Percentiles rank a stretch among this genome's conserved stretches.
Evolutionary conservation across 768 basidiomycete species (phyloP).

Genomic region (Gelatoporia subvermispora): DNA sequence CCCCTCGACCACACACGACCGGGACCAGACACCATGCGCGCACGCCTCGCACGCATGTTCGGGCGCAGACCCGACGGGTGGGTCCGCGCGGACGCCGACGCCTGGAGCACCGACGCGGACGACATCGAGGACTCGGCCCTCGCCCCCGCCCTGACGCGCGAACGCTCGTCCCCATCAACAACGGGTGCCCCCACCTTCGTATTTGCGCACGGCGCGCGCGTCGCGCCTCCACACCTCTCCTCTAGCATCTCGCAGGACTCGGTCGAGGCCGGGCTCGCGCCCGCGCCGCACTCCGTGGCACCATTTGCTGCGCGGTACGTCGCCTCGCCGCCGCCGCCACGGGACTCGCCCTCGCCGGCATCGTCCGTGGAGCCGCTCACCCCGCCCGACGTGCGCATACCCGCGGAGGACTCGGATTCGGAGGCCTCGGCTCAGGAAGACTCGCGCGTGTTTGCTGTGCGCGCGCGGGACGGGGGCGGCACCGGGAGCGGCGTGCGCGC

Average conservation of each 20-base stretch:
- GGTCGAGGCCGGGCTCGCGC: conserved; percentile 12
- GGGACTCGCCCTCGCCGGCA: background rate
- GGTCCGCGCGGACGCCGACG: conserved; percentile 44
- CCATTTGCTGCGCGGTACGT: background rate
- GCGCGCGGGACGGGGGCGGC: background rate
- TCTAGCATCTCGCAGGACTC: conserved; percentile 8
- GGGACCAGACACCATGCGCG: conserved; percentile 23
- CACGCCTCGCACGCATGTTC: conserved; percentile 22
- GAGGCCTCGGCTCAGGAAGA: too few species aligned
- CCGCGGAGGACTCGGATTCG: too few species aligned
- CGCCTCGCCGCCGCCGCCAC: background rate
- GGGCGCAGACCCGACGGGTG: conserved; percentile 39
- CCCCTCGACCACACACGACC: conserved; percentile 12
- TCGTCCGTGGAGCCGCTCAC: too few species aligned
- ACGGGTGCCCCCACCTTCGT: too few species aligned
- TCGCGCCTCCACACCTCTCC: background rate
- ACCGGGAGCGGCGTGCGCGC: conserved; percentile 8
- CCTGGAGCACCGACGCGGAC: conserved; percentile 38
- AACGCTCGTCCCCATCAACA: too few species aligned
- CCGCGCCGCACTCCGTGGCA: background rate
- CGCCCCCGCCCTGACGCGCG: conserved; percentile 8
- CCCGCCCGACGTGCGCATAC: too few species aligned
- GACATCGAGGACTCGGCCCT: conserved; percentile 7
- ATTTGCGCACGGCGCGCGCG: too few species aligned
- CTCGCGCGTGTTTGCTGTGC: background rate